Conservation (phyloP, 2,329 filamentous ascomycete genomes). For the Myriosclerotinia curreyana region DNA sequence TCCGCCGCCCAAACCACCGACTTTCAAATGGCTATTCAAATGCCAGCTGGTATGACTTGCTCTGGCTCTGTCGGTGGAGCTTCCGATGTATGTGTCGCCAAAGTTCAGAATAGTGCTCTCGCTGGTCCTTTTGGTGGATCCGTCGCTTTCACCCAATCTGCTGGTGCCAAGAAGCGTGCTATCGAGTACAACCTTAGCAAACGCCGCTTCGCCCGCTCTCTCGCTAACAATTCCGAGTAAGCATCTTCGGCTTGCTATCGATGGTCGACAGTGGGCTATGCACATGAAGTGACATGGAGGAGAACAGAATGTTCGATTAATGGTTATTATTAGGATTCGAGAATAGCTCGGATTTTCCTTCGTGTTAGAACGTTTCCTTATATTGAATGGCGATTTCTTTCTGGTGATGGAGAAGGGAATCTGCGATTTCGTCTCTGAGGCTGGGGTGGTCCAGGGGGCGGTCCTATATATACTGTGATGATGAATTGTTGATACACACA, state of each 20-base stretch:
- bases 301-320: background rate
- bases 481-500: constrained; percentile 14
- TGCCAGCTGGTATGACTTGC: constrained; percentile 67
- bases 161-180: constrained; percentile 58
- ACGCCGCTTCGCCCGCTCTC: constrained; percentile 39
- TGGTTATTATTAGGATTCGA: constrained; percentile 12
- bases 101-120: constrained; percentile 58
- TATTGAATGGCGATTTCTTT: background rate
- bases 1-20: constrained; percentile 59
- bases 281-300: background rate
- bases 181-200: constrained; percentile 50
- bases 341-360: constrained; percentile 13
- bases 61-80: constrained; percentile 56
- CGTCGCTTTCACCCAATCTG: constrained; percentile 61
- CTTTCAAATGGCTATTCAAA: constrained; percentile 62
- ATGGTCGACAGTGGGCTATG: background rate
- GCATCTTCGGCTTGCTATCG: constrained; percentile 13
- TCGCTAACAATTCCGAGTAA: constrained; percentile 29
- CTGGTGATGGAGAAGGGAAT: constrained; percentile 5
- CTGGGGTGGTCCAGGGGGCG: background rate
- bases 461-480: constrained; percentile 15
- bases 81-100: constrained; percentile 61
- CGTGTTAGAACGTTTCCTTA: constrained; percentile 10
- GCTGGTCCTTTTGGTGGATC: constrained; percentile 67
- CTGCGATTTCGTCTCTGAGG: constrained; percentile 17